A percentile compares a stretch with the other conserved stretches of the same genome.
These are phyloP conservation scores for Sanguinoderma infundibulare DNA, from an alignment of 1,284 basidiomycete genomes.

Conservation along the genomic window DNA sequence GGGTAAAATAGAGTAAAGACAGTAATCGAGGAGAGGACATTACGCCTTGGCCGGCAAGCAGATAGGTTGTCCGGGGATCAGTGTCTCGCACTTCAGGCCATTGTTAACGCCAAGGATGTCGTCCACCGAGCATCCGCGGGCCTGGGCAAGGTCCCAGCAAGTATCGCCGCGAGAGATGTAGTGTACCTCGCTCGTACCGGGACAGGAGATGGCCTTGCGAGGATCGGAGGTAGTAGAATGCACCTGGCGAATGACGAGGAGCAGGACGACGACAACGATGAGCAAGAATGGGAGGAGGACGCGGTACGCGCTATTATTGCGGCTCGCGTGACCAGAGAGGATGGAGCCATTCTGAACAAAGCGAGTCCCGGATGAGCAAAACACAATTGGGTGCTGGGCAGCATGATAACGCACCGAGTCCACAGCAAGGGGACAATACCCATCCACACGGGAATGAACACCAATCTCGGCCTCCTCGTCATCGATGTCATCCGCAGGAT, in stretches of 20 bases:
- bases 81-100: slow-evolving; percentile 55
- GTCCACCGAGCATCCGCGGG: slow-evolving; percentile 57
- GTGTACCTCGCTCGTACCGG: slow-evolving; percentile 51
- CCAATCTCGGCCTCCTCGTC: slow-evolving; percentile 56
- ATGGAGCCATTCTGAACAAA: slow-evolving; percentile 4
- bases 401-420: slow-evolving; percentile 51
- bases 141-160: slow-evolving; percentile 68
- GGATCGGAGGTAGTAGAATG: slow-evolving; percentile 43
- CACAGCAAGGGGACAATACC: slow-evolving; percentile 57
- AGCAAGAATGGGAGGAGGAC: slow-evolving; percentile 77
- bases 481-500: slow-evolving; percentile 24
- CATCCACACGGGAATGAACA: slow-evolving; percentile 54
- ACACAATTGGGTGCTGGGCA: not conserved
- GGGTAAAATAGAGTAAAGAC: not conserved
- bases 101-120: slow-evolving; percentile 58
- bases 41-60: slow-evolving; percentile 43
- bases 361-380: not conserved
- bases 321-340: slow-evolving; percentile 15
- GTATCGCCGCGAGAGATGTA: slow-evolving; percentile 64
- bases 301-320: slow-evolving; percentile 51
- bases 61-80: slow-evolving; percentile 63
- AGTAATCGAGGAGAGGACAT: slow-evolving; percentile 28
- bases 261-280: slow-evolving; percentile 64
- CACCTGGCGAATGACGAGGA: slow-evolving; percentile 69
- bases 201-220: slow-evolving; percentile 46